These are phyloP conservation scores for Ailanthus altissimus DNA, from an alignment of 345 rosid genomes.

Conservation along the genomic window DNA sequence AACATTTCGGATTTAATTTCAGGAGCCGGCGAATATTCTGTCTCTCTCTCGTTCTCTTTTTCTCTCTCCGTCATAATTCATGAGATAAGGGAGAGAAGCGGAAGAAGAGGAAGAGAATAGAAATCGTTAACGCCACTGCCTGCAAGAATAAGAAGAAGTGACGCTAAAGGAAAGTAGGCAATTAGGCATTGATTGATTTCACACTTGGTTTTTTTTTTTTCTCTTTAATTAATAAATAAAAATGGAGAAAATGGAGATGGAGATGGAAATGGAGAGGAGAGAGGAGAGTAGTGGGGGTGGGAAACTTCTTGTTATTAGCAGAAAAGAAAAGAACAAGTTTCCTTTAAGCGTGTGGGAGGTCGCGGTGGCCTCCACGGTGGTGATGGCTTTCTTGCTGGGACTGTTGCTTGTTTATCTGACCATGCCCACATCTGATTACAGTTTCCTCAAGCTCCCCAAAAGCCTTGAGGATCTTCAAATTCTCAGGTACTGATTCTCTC, in stretches of 20 bases:
- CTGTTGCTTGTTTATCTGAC: slow-evolving; percentile 76
- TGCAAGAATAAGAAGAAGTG: slow-evolving; percentile 23
- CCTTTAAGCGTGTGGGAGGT: slow-evolving; percentile 73
- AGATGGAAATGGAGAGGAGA: slow-evolving; percentile 21
- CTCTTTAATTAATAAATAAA: slow-evolving; percentile 5
- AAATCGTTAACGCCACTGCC: neutral
- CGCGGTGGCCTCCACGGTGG: slow-evolving; percentile 53
- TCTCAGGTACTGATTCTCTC: slow-evolving; percentile 62
- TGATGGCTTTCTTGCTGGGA: slow-evolving; percentile 55
- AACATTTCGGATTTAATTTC: neutral
- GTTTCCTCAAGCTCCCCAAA: slow-evolving; percentile 91
- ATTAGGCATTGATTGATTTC: neutral
- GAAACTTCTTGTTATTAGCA: slow-evolving; percentile 3
- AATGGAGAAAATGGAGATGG: slow-evolving; percentile 18
- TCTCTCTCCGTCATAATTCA: no score
- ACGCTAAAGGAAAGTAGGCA: slow-evolving; percentile 32
- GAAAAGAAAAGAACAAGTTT: slow-evolving; percentile 33
- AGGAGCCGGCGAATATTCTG: neutral
- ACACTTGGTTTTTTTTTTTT: neutral
- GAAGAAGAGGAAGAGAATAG: neutral
- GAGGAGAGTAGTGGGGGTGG: slow-evolving; percentile 20
- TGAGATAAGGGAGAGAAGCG: neutral
- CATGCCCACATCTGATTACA: slow-evolving; percentile 89
- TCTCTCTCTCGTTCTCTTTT: neutral
- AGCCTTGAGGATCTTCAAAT: slow-evolving; percentile 86